A percentile compares a stretch with the other conserved stretches of the same genome.
Evolutionary conservation across 148 eudicot genomes (phyloP).

Genomic region (Chenopodium berlandieri): DNA sequence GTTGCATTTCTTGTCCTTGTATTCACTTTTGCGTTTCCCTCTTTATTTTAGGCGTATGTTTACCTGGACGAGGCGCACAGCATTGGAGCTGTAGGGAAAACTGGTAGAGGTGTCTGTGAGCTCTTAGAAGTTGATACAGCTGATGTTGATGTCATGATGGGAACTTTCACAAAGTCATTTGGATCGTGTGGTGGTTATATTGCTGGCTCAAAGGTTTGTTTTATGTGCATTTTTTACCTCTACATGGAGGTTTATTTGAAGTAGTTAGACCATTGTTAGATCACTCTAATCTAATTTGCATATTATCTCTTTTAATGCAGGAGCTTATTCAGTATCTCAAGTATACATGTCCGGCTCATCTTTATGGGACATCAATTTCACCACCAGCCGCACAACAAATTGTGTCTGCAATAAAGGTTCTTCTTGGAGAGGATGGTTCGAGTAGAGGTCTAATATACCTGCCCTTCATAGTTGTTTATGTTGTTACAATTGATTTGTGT

Average conservation of each 20-base stretch:
- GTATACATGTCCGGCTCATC: conserved; percentile 79
- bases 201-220: conserved; percentile 90
- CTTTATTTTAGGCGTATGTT: conserved; percentile 60
- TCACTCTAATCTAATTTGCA: not conserved
- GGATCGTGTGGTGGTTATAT: conserved; percentile 98
- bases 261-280: not conserved
- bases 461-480: not conserved
- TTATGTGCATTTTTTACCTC: not conserved
- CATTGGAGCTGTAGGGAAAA: conserved; percentile 93
- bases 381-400: conserved; percentile 96
- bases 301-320: conserved; percentile 31
- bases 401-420: conserved; percentile 69
- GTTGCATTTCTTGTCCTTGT: not conserved
- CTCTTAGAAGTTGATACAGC: conserved; percentile 92
- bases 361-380: conserved; percentile 89
- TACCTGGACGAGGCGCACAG: conserved; percentile 98
- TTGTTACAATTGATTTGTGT: not conserved
- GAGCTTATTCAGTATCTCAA: conserved; percentile 78
- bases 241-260: not conserved
- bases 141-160: conserved; percentile 98
- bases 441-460: conserved; percentile 58
- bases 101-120: conserved; percentile 96
- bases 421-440: conserved; percentile 96
- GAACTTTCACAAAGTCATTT: conserved; percentile 95
- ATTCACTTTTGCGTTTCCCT: conserved; percentile 1